phyloP scores from a whole-genome alignment of 2,329 filamentous ascomycete species.

The Paecilomyces niveus region DNA sequence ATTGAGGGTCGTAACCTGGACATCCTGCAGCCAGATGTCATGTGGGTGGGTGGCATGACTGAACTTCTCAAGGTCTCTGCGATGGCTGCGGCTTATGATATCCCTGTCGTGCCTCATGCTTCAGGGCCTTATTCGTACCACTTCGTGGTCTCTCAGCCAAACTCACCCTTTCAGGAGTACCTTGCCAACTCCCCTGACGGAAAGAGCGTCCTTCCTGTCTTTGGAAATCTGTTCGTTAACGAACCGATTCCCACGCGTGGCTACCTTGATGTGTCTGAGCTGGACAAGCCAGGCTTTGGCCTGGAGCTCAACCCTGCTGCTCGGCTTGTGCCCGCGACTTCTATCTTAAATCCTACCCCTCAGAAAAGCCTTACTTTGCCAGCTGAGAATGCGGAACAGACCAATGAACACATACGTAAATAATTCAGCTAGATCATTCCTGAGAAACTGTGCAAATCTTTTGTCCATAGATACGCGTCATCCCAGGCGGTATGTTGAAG shows the following conservation, averaged over 20 bases:
- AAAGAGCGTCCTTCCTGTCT: slow-evolving; percentile 82
- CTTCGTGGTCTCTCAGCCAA: slow-evolving; percentile 87
- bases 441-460: not conserved
- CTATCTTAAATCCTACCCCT: slow-evolving; percentile 62
- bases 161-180: slow-evolving; percentile 94
- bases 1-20: slow-evolving; percentile 87
- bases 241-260: slow-evolving; percentile 83
- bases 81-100: slow-evolving; percentile 86
- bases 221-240: slow-evolving; percentile 83
- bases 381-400: slow-evolving; percentile 14
- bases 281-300: slow-evolving; percentile 88
- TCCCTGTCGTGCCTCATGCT: slow-evolving; percentile 91
- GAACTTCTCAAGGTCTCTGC: slow-evolving; percentile 84
- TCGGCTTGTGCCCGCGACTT: slow-evolving; percentile 68
- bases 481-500: not conserved
- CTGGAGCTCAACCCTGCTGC: slow-evolving; percentile 77
- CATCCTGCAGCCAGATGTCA: slow-evolving; percentile 91
- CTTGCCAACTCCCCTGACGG: slow-evolving; percentile 89
- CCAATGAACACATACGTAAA: slow-evolving; percentile 10
- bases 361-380: slow-evolving; percentile 37
- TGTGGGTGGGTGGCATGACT: slow-evolving; percentile 93
- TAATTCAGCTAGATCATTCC: slow-evolving; percentile 3
- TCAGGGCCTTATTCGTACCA: slow-evolving; percentile 94
- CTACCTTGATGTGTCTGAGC: slow-evolving; percentile 67
- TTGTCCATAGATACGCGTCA: not conserved